Evolutionary conservation across 805 yeast species (phyloP).

Genomic region (Millerozyma miso): DNA sequence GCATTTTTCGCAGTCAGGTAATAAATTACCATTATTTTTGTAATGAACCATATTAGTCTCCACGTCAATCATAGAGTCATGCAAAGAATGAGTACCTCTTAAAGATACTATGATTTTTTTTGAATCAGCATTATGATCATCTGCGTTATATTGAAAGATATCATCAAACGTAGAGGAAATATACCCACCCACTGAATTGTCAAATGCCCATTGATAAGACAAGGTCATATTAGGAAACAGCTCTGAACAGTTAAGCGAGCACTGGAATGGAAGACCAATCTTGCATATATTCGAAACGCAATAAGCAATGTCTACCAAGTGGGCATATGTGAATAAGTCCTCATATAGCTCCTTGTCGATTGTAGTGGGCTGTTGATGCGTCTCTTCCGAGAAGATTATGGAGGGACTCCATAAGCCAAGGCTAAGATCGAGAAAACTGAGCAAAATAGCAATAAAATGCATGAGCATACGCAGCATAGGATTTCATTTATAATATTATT

Average conservation of each 20-base stretch:
- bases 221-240: constrained; percentile 34
- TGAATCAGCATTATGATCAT: constrained; percentile 2
- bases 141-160: constrained; percentile 18
- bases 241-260: constrained; percentile 31
- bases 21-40: constrained; percentile 14
- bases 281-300: constrained; percentile 29
- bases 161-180: constrained; percentile 29
- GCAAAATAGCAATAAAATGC: too few relatives aligned
- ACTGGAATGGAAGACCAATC: constrained; percentile 35
- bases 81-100: constrained; percentile 41
- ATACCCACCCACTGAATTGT: constrained; percentile 36
- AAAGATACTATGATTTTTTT: constrained; percentile 30
- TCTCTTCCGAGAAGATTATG: background rate
- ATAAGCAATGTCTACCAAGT: constrained; percentile 40
- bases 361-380: constrained; percentile 1
- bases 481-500: too few relatives aligned
- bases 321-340: constrained; percentile 36
- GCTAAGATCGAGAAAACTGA: too few relatives aligned
- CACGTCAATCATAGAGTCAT: constrained; percentile 37
- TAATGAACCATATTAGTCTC: constrained; percentile 32
- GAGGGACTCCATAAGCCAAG: background rate
- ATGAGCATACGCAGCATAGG: too few relatives aligned
- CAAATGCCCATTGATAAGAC: constrained; percentile 38
- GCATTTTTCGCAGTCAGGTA: constrained; percentile 30
- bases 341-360: constrained; percentile 20